Conservation (phyloP, 441 rosid species). For the Biscutella auriculata region DNA sequence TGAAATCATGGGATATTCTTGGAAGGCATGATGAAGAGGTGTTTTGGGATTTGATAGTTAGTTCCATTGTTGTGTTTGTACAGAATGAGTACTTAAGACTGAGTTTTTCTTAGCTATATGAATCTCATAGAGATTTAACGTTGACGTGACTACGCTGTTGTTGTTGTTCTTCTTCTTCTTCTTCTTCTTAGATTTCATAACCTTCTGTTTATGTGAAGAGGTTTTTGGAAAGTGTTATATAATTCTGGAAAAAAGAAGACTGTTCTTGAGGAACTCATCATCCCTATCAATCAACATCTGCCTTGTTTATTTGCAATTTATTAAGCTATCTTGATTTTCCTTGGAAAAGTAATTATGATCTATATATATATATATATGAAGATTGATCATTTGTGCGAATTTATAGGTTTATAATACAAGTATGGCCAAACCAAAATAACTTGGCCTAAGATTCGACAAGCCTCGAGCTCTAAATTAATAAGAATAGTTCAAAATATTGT, state of each 20-base stretch:
- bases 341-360: too few relatives aligned
- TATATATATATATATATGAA: too few relatives aligned
- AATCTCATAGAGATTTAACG: conserved; percentile 10
- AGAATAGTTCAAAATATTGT: background rate
- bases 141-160: background rate
- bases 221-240: conserved; percentile 4
- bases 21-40: conserved; percentile 69
- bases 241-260: conserved; percentile 2
- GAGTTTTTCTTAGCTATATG: conserved; percentile 15
- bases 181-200: conserved; percentile 3
- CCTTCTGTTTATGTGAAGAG: conserved; percentile 14
- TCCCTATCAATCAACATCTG: background rate
- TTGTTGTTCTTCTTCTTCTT: background rate
- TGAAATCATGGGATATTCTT: conserved; percentile 44
- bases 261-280: background rate
- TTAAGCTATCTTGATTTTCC: background rate
- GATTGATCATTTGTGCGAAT: background rate
- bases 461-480: background rate
- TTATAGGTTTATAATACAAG: background rate
- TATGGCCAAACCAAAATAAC: background rate
- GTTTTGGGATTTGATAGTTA: conserved; percentile 6
- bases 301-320: background rate
- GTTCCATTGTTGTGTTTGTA: conserved; percentile 4
- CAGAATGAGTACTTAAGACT: conserved; percentile 14
- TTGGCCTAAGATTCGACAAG: background rate